A percentile compares a stretch with the other conserved stretches of the same genome.
Evolutionary conservation across 352 stramenopile species (phyloP).

Genomic region (Phytophthora chlamydospora): DNA sequence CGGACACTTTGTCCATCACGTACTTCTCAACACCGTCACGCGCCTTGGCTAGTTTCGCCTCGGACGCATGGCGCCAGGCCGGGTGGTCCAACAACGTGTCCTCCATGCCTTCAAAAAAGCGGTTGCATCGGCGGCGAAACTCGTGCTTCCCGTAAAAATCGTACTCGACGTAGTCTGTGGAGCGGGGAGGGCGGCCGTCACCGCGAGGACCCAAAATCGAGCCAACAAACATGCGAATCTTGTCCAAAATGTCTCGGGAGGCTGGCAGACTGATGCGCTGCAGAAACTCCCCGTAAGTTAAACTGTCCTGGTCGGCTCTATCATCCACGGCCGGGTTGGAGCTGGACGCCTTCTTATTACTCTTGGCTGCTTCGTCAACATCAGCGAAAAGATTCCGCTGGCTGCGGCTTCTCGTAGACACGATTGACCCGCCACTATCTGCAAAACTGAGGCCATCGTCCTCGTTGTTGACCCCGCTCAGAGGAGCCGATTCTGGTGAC

Average conservation of each 20-base stretch:
- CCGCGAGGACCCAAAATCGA: slow-evolving; percentile 81
- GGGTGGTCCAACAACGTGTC: slow-evolving; percentile 61
- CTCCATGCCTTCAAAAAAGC: slow-evolving; percentile 81
- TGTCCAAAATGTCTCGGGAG: slow-evolving; percentile 75
- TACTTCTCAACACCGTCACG: slow-evolving; percentile 92
- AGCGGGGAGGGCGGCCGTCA: slow-evolving; percentile 68
- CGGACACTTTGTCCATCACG: slow-evolving; percentile 89
- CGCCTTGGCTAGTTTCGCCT: slow-evolving; percentile 63
- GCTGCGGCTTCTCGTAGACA: slow-evolving; percentile 40
- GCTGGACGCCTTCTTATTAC: slow-evolving; percentile 25
- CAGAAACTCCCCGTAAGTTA: slow-evolving; percentile 84
- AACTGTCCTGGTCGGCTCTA: slow-evolving; percentile 42
- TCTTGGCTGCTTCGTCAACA: slow-evolving; percentile 46
- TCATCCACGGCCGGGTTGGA: slow-evolving; percentile 30
- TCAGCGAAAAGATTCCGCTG: slow-evolving; percentile 68
- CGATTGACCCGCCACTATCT: slow-evolving; percentile 7
- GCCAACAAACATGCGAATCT: slow-evolving; percentile 76
- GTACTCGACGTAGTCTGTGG: slow-evolving; percentile 79
- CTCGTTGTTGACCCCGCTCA: slow-evolving; percentile 1
- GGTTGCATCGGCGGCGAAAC: slow-evolving; percentile 64
- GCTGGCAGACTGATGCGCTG: slow-evolving; percentile 73
- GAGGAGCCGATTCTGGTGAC: slow-evolving; percentile 6
- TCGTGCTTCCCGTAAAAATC: slow-evolving; percentile 82
- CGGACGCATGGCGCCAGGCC: slow-evolving; percentile 69
- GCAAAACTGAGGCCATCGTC: slow-evolving; percentile 19